Conservation (phyloP, 2,329 filamentous ascomycete species). For the Ophioceras dolichostomum region DNA sequence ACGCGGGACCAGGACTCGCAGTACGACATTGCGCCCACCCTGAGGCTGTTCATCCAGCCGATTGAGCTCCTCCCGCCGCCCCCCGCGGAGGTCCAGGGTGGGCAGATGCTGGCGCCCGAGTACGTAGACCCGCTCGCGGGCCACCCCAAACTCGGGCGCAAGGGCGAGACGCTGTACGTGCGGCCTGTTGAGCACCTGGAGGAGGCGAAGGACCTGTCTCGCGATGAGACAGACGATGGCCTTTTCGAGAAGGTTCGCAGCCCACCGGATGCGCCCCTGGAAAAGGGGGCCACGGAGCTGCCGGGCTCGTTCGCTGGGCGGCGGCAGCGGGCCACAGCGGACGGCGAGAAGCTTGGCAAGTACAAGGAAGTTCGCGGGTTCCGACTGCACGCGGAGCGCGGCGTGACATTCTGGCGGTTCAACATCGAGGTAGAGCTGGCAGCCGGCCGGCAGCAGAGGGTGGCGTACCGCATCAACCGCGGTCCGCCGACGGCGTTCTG, state of each 20-base stretch:
- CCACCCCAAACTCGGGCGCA: slow-evolving; percentile 71
- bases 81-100: slow-evolving; percentile 50
- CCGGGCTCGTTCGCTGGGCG: slow-evolving; percentile 42
- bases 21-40: slow-evolving; percentile 64
- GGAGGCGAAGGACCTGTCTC: slow-evolving; percentile 66
- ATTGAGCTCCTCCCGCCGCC: slow-evolving; percentile 73
- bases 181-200: slow-evolving; percentile 79
- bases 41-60: slow-evolving; percentile 79
- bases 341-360: slow-evolving; percentile 72
- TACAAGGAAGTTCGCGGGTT: slow-evolving; percentile 75
- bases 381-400: slow-evolving; percentile 72
- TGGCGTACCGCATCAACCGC: slow-evolving; percentile 91
- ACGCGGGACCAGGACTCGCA: slow-evolving; percentile 75
- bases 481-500: slow-evolving; percentile 86
- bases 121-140: slow-evolving; percentile 86
- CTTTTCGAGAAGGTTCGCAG: slow-evolving; percentile 62
- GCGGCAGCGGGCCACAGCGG: slow-evolving; percentile 39
- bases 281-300: slow-evolving; percentile 31
- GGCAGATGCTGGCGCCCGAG: slow-evolving; percentile 52
- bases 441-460: slow-evolving; percentile 63
- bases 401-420: slow-evolving; percentile 94
- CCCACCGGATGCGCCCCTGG: slow-evolving; percentile 30
- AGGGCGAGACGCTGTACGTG: slow-evolving; percentile 78
- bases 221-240: slow-evolving; percentile 67
- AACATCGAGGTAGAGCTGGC: slow-evolving; percentile 88